phyloP scores from a whole-genome alignment of 2,329 filamentous ascomycete genomes.

The Gyromitra esculenta region DNA sequence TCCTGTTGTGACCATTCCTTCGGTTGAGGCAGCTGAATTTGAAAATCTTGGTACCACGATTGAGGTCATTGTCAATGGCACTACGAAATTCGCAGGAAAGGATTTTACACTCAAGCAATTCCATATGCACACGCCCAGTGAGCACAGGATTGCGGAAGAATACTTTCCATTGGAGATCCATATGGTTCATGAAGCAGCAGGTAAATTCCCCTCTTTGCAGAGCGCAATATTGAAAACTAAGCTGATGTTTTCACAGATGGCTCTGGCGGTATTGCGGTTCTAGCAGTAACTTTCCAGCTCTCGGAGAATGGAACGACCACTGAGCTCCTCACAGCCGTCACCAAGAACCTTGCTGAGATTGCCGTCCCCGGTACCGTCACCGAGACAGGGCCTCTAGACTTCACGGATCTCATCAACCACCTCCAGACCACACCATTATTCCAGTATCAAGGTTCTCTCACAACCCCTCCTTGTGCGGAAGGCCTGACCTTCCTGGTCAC shows the following conservation, averaged over 20 bases:
- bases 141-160: slow-evolving; percentile 67
- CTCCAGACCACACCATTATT: slow-evolving; percentile 61
- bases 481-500: slow-evolving; percentile 67
- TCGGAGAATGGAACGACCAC: slow-evolving; percentile 60
- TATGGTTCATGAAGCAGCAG: slow-evolving; percentile 68
- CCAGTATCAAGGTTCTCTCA: slow-evolving; percentile 69
- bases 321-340: slow-evolving; percentile 65
- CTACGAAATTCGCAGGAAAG: slow-evolving; percentile 61
- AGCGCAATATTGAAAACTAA: slow-evolving; percentile 9
- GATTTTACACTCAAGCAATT: slow-evolving; percentile 66
- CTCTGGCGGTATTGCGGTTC: slow-evolving; percentile 60
- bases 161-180: slow-evolving; percentile 67
- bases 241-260: slow-evolving; percentile 57
- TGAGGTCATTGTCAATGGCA: slow-evolving; percentile 68
- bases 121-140: slow-evolving; percentile 71
- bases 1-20: slow-evolving; percentile 62
- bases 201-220: slow-evolving; percentile 58
- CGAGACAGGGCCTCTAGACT: slow-evolving; percentile 62
- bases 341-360: slow-evolving; percentile 61
- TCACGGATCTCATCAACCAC: slow-evolving; percentile 63
- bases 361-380: slow-evolving; percentile 62
- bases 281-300: slow-evolving; percentile 63
- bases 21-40: slow-evolving; percentile 63
- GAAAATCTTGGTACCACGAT: slow-evolving; percentile 70
- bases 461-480: slow-evolving; percentile 71